phyloP scores from a whole-genome alignment of 139 green algal species.

The Coelastrella sp. region DNA sequence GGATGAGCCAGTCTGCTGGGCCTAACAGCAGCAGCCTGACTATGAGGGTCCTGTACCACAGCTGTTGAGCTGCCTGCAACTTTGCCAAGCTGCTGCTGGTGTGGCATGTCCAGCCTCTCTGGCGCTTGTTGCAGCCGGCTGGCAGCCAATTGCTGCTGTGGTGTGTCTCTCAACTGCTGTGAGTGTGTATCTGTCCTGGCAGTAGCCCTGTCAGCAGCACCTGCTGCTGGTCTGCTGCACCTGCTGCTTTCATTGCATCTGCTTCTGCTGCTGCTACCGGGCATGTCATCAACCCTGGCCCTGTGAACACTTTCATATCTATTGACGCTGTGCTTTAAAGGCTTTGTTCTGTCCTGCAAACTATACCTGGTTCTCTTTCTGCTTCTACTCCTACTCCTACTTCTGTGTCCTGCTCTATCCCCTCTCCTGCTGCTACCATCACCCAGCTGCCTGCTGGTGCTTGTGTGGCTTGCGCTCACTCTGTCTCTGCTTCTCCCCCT shows the following conservation, averaged over 20 bases:
- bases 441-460: too few species aligned
- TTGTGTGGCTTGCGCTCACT: not conserved
- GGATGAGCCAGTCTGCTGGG: not conserved
- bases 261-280: not conserved
- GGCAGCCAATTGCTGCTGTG: not conserved
- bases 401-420: not conserved
- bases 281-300: not conserved
- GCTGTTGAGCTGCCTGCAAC: too few species aligned
- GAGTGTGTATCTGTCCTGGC: not conserved
- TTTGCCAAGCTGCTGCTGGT: not conserved
- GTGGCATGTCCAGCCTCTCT: not conserved
- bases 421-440: too few species aligned
- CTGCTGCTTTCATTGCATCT: slow-evolving; percentile 2
- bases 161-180: not conserved
- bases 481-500: not conserved
- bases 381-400: slow-evolving; percentile 4
- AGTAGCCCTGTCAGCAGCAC: not conserved
- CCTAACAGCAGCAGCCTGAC: not conserved
- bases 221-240: not conserved
- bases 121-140: not conserved
- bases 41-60: not conserved
- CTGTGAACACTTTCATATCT: too few species aligned
- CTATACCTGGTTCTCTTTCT: not conserved
- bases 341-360: too few species aligned
- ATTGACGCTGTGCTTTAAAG: too few species aligned